Percentiles rank a stretch among this genome's conserved stretches.
Evolutionary conservation across 768 basidiomycete species (phyloP).

Genomic region (Lanmaoa rubissima): DNA sequence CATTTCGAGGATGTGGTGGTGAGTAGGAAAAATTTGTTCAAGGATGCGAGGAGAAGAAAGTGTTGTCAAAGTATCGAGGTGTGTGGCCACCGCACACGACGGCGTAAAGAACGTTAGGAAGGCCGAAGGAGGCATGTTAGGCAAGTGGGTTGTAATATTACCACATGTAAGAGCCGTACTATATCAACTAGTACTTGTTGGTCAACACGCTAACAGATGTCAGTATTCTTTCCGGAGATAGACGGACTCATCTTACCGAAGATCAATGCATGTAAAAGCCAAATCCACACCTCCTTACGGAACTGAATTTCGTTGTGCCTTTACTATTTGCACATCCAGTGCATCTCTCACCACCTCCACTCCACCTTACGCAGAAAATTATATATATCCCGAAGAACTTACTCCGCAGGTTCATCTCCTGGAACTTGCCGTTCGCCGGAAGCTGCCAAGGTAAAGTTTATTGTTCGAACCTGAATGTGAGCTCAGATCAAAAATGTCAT

Average conservation of each 20-base stretch:
- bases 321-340: conserved; percentile 11
- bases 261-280: conserved; percentile 34
- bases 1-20: conserved; percentile 3
- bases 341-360: conserved; percentile 3
- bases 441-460: conserved; percentile 31
- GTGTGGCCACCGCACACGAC: conserved; percentile 5
- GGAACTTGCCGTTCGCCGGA: conserved; percentile 30
- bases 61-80: background rate
- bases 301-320: conserved; percentile 29
- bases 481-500: conserved; percentile 25
- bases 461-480: conserved; percentile 26
- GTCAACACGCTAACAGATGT: conserved; percentile 16
- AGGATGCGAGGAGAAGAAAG: conserved; percentile 5
- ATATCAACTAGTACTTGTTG: conserved; percentile 11
- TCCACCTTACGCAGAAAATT: background rate
- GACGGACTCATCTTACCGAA: conserved; percentile 30
- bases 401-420: conserved; percentile 25
- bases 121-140: conserved; percentile 17
- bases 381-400: conserved; percentile 17
- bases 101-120: background rate
- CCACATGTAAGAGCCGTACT: conserved; percentile 19
- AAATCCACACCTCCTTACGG: conserved; percentile 33
- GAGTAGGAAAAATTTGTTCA: conserved; percentile 23
- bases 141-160: conserved; percentile 6
- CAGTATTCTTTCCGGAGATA: conserved; percentile 29